These are phyloP conservation scores for Scutellaria minor DNA, from an alignment of 257 asterid species.

Conservation along the genomic window DNA sequence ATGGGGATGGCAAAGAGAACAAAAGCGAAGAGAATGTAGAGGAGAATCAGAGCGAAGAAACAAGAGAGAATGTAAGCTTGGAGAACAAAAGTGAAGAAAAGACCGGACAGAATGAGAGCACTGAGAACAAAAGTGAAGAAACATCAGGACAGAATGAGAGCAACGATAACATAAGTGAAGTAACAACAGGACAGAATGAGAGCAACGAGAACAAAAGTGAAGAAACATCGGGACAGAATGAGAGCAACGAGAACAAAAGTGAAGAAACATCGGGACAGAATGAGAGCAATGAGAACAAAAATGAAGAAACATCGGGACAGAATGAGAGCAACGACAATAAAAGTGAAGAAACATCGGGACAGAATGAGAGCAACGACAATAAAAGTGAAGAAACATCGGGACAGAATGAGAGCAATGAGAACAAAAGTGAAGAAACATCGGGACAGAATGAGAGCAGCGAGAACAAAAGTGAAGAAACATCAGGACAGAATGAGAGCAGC, in stretches of 20 bases:
- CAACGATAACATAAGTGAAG: neutral
- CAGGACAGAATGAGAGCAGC: constrained; percentile 4
- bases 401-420: constrained; percentile 12
- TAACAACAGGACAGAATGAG: neutral
- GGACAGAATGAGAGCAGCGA: constrained; percentile 21
- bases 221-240: neutral
- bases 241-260: neutral
- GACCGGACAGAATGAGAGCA: neutral
- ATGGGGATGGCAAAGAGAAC: constrained; percentile 18
- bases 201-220: constrained; percentile 11
- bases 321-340: constrained; percentile 8
- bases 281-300: constrained; percentile 11
- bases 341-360: neutral
- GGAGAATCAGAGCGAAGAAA: neutral
- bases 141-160: neutral
- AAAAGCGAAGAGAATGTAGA: too few species aligned
- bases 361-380: neutral
- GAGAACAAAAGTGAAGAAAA: neutral
- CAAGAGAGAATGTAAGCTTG: too few species aligned
- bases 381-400: neutral
- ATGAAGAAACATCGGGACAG: neutral
- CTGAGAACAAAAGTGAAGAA: constrained; percentile 2
- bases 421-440: constrained; percentile 14
- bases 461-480: constrained; percentile 22
- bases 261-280: neutral